Conservation (phyloP, 345 rosid genomes). For the Rhodomyrtus tomentosa region DNA sequence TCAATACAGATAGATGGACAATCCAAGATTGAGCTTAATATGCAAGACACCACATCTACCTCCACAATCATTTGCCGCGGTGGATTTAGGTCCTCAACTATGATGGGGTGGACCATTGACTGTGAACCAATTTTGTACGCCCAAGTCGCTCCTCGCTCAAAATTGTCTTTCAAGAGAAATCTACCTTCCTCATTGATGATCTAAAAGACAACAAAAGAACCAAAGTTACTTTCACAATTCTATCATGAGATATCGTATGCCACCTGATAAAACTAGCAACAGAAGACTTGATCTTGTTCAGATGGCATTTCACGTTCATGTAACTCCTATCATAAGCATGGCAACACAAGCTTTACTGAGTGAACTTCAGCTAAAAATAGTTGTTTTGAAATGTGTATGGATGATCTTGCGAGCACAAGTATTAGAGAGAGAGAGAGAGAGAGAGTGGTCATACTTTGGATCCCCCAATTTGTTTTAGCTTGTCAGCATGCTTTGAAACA, state of each 20-base stretch:
- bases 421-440: background rate
- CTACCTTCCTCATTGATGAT: conserved; percentile 41
- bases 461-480: conserved; percentile 65
- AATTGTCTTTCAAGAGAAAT: conserved; percentile 34
- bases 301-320: background rate
- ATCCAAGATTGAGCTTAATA: background rate
- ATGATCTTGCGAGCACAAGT: background rate
- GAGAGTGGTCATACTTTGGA: conserved; percentile 44
- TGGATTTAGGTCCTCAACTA: conserved; percentile 80
- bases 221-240: background rate
- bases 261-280: background rate
- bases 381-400: background rate
- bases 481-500: conserved; percentile 86
- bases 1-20: background rate
- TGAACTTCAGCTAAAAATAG: background rate
- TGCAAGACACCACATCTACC: conserved; percentile 25
- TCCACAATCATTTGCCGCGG: conserved; percentile 91
- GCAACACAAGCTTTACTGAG: background rate
- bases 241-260: background rate
- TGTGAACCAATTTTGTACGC: conserved; percentile 87
- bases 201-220: conserved; percentile 24
- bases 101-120: conserved; percentile 74
- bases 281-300: background rate
- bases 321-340: background rate
- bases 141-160: conserved; percentile 95